phyloP scores from a whole-genome alignment of 768 basidiomycete species.

The Tylopilus vinaceipallidus region DNA sequence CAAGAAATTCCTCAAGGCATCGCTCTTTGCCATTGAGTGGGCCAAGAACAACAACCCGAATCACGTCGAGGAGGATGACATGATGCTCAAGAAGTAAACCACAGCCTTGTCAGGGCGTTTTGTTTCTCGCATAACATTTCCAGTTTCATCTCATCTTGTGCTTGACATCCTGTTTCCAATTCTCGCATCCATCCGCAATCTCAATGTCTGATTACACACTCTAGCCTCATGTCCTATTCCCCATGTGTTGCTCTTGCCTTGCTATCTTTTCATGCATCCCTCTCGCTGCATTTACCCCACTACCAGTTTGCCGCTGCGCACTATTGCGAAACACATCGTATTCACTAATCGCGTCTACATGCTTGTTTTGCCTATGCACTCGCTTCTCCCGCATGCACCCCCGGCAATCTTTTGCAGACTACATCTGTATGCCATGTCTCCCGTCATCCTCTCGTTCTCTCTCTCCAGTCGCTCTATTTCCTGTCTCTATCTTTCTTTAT shows the following conservation, averaged over 20 bases:
- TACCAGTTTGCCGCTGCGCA: constrained; percentile 29
- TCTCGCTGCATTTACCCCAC: constrained; percentile 18
- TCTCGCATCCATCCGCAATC: constrained; percentile 34
- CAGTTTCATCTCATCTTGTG: constrained; percentile 29
- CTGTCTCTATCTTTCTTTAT: constrained; percentile 24
- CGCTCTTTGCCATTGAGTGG: constrained; percentile 74
- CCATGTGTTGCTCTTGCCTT: constrained; percentile 36
- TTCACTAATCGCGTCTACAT: constrained; percentile 33
- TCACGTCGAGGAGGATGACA: constrained; percentile 32
- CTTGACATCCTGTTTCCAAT: constrained; percentile 37
- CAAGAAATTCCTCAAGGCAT: constrained; percentile 97
- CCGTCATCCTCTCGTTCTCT: background rate
- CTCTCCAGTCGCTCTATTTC: constrained; percentile 10
- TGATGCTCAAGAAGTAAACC: constrained; percentile 33
- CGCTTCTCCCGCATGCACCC: constrained; percentile 15
- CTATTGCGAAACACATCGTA: constrained; percentile 37
- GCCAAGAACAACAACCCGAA: constrained; percentile 52
- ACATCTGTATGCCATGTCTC: constrained; percentile 28
- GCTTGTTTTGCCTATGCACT: constrained; percentile 33
- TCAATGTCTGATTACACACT: constrained; percentile 39
- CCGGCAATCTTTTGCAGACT: constrained; percentile 22
- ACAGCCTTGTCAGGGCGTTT: constrained; percentile 10
- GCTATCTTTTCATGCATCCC: constrained; percentile 38
- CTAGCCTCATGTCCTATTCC: constrained; percentile 35
- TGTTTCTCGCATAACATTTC: constrained; percentile 24